Base-by-base conservation (phyloP, 768 basidiomycete species). In the Hericium erinaceus region DNA sequence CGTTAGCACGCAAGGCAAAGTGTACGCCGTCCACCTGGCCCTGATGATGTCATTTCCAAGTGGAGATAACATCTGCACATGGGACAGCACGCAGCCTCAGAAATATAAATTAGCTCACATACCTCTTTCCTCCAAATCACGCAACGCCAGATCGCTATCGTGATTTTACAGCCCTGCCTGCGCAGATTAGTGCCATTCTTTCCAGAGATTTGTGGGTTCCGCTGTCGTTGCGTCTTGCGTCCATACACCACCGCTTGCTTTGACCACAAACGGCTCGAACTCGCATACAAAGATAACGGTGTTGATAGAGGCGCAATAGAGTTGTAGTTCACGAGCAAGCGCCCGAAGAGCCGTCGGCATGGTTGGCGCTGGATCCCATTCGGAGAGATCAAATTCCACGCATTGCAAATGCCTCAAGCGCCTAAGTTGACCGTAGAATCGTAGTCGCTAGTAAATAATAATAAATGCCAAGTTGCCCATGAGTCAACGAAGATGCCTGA, bases 271-370 rank as follows among this genome's bases (percentile, higher is more conserved):
- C 63, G 82, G 74, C 58, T 85, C 82, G 64, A 84, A 82, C 39
- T 85, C 77, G 57, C 78, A 74, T 52, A 86, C 82, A 61, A 85
- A 86, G n/a, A 86, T 71, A 6, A 84, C 75, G 20, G 74, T 74
- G 9, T 62, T 63, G 28, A 85, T 70, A 1, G 74, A 74, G 5
- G 80, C 77, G 59, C 76, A 80, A 62, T 86, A 87, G 10, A 87
- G 69, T 41, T 79, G 77, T 52, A 87, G 69, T 68, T 87, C 85
- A 55, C 74, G 75, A 3, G 78, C 77, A 7, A 87, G 70, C 2
- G 83, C 82, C 20, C 82, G 78, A 44, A 84, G 67, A 3, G 83
- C 84, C 7, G 77, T 67, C 2, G 76, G 72, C 33, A 79, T 70
- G 13, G 74, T 67, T 9, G 82, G 85, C 8, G 78, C 67, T 9